Base-by-base conservation (phyloP, 495 filamentous ascomycete species). In the Parathielavia hyrcaniae region DNA sequence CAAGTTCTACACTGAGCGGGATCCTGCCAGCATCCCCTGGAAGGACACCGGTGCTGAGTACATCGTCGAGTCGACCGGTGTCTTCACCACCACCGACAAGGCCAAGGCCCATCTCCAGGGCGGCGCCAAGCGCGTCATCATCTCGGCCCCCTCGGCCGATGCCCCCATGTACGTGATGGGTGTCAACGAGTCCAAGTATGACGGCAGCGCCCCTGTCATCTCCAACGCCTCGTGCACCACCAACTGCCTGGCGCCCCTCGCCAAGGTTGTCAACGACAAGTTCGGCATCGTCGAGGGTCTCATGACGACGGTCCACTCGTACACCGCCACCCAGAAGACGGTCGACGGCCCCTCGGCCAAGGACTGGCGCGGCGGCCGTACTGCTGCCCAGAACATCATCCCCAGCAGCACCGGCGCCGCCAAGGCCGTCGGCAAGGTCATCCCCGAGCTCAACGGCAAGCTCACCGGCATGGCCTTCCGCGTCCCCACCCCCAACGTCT, bases 111-210 rank as follows among this genome's bases (percentile, higher is more conserved):
- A 98, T 80, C 83, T 98, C 83, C 92, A 93, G 83, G 93, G 93
- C 71, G 93, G 93, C 75, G 93, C 93, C 73, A 97, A 97, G 90
- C 96, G 96, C 83, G 93, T 98, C 75, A 81, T 98, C 82, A 98
- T 98, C 86, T 97, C 93, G 67, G 93, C 93, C 68, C 93, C 93
- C 64, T 98, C 93, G 64, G 91, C 91, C 60, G 93, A 98, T 83
- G 95, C 93, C 68, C 92, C 93, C 69, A 98, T 98, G 93, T 98
- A 93, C 83, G 93, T 98, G 69, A 96, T 96, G 88, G 93, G 93
- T 75, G 93, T 98, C 78, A 98, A 98, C 83, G 81, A 97, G 77
- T 81, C 89, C 75, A 79, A 76, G 67, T 98, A 98, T 85, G 91
- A 86, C 76, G 84, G 82, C 72, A 86, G 89, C 73, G 81, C 93